These are phyloP conservation scores for Golovinomyces cichoracearum DNA, from an alignment of 2,329 filamentous ascomycete species.

Conservation along the genomic window DNA sequence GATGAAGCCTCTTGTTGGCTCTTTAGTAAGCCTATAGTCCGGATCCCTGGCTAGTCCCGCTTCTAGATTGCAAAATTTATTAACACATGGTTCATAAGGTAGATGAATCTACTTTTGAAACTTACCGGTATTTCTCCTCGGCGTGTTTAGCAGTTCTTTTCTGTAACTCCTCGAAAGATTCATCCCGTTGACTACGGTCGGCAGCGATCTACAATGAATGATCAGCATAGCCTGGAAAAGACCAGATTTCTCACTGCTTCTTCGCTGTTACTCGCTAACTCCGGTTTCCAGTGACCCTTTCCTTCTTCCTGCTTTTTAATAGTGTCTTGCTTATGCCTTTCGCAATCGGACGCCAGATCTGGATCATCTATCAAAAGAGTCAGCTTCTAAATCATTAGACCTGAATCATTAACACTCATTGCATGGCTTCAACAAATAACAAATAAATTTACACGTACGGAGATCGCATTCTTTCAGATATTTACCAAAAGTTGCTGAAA, in stretches of 20 bases:
- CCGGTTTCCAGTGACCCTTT: slow-evolving; percentile 48
- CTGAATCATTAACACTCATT: too few relatives aligned
- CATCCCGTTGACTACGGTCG: slow-evolving; percentile 6
- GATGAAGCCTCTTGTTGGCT: too few relatives aligned
- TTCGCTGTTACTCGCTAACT: slow-evolving; percentile 55
- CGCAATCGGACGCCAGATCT: slow-evolving; percentile 18
- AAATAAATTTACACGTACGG: slow-evolving; percentile 7
- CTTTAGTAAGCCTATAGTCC: slow-evolving; percentile 1
- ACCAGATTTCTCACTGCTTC: slow-evolving; percentile 29
- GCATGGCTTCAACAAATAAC: too few relatives aligned
- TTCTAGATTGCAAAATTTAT: slow-evolving; percentile 4
- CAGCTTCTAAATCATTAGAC: neutral
- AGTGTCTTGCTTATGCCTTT: slow-evolving; percentile 34
- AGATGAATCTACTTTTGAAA: too few relatives aligned
- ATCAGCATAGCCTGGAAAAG: neutral
- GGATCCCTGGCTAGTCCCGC: slow-evolving; percentile 10
- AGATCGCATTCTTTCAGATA: slow-evolving; percentile 13
- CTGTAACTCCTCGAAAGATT: slow-evolving; percentile 29
- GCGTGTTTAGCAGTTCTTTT: slow-evolving; percentile 21
- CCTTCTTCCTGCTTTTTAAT: slow-evolving; percentile 43
- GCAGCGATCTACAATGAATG: slow-evolving; percentile 7
- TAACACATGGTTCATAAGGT: too few relatives aligned
- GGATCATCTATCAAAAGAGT: slow-evolving; percentile 6
- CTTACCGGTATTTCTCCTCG: slow-evolving; percentile 13
- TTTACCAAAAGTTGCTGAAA: slow-evolving; percentile 5